A percentile compares a stretch with the other conserved stretches of the same genome.
Conservation (phyloP, 1,284 basidiomycete genomes). For the Trichosporon ovoides region DNA sequence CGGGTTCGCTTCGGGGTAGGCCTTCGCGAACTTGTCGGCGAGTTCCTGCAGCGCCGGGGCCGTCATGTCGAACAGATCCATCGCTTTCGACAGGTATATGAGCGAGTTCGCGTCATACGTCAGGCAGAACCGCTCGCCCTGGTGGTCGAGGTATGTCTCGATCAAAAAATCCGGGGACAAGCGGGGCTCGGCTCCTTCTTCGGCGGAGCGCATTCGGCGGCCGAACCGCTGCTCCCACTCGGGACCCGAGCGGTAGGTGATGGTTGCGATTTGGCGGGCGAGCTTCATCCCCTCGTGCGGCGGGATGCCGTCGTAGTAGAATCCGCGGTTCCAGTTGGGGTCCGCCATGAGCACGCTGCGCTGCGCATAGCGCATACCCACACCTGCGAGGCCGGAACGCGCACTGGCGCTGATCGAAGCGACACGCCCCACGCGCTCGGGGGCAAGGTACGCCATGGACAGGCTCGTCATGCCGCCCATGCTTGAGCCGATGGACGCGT, state of each 20-base stretch:
- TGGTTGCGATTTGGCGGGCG: constrained; percentile 96
- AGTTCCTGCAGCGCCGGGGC: constrained; percentile 68
- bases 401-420: constrained; percentile 93
- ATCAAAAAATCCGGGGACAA: constrained; percentile 84
- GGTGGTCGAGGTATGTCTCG: constrained; percentile 97
- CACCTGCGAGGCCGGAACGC: constrained; percentile 79
- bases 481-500: constrained; percentile 85
- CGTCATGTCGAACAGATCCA: constrained; percentile 98
- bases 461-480: constrained; percentile 99
- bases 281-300: constrained; percentile 99
- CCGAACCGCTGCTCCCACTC: constrained; percentile 99
- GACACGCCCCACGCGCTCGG: constrained; percentile 78
- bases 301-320: constrained; percentile 91
- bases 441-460: constrained; percentile 89
- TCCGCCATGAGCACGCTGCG: constrained; percentile 89
- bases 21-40: constrained; percentile 43
- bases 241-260: constrained; percentile 96
- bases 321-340: constrained; percentile 98
- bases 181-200: constrained; percentile 32
- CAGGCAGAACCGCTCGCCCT: constrained; percentile 92
- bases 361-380: constrained; percentile 95
- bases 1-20: constrained; percentile 38
- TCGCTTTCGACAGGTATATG: constrained; percentile 98
- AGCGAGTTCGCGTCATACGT: constrained; percentile 99
- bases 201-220: constrained; percentile 53